Conservation (phyloP, 2,329 filamentous ascomycete species). For the Exserohilum turcica region DNA sequence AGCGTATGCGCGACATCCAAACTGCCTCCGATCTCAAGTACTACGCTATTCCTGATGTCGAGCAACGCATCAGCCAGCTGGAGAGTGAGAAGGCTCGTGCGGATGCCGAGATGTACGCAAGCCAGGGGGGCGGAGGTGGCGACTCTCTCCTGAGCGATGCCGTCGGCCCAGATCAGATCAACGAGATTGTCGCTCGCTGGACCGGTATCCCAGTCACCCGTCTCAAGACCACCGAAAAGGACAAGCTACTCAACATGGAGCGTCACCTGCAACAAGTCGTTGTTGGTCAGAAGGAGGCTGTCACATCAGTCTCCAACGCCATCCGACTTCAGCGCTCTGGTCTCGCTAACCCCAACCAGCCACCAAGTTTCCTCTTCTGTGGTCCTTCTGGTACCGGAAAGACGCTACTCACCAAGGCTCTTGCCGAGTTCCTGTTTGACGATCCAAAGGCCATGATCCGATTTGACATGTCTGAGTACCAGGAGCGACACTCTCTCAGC, state of each 20-base stretch:
- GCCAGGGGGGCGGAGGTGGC: constrained; percentile 62
- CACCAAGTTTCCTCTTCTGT: constrained; percentile 97
- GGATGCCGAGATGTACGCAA: constrained; percentile 67
- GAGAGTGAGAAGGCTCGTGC: constrained; percentile 80
- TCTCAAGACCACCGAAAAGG: constrained; percentile 93
- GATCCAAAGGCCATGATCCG: constrained; percentile 97
- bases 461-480: constrained; percentile 99
- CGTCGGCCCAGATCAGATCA: constrained; percentile 97
- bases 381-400: constrained; percentile 98
- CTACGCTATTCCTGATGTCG: constrained; percentile 94
- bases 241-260: constrained; percentile 98
- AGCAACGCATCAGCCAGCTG: constrained; percentile 76
- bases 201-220: constrained; percentile 97
- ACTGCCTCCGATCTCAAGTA: constrained; percentile 95
- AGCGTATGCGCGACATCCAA: constrained; percentile 79
- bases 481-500: constrained; percentile 92
- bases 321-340: constrained; percentile 95
- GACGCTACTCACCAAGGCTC: constrained; percentile 92
- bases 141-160: constrained; percentile 84
- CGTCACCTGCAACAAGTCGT: constrained; percentile 81
- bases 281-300: constrained; percentile 92
- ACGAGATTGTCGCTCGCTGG: constrained; percentile 96
- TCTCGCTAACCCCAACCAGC: constrained; percentile 92
- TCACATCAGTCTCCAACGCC: constrained; percentile 89
- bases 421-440: constrained; percentile 98